Percentiles rank a stretch among this genome's conserved stretches.
Conservation (phyloP, 306 rosid species). For the Ceratonia siliqua region DNA sequence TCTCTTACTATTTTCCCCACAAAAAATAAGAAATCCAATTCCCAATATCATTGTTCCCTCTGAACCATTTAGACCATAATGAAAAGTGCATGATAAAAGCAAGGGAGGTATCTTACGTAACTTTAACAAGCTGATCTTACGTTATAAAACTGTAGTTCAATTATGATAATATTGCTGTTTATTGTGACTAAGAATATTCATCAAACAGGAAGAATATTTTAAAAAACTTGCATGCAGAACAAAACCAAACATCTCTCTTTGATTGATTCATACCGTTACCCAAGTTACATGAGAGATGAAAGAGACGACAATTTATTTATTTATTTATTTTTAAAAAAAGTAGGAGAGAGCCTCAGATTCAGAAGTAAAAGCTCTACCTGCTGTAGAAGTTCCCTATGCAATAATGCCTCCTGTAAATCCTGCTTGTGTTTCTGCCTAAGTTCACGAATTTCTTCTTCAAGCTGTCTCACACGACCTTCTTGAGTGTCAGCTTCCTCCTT, state of each 20-base stretch:
- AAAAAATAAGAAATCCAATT: not conserved
- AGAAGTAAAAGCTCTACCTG: constrained; percentile 62
- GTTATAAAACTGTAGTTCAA: not conserved
- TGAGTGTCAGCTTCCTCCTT: constrained; percentile 99
- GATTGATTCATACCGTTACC: constrained; percentile 20
- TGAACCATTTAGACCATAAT: constrained; percentile 14
- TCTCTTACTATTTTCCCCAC: not conserved
- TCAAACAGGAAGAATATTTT: not conserved
- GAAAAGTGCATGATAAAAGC: constrained; percentile 29
- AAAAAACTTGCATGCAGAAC: not conserved
- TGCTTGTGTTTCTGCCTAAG: constrained; percentile 86
- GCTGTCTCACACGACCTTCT: constrained; percentile 92
- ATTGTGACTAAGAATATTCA: not conserved
- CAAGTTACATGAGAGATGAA: constrained; percentile 7
- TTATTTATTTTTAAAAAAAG: not conserved
- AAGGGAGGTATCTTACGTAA: constrained; percentile 31
- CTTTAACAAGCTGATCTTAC: not conserved
- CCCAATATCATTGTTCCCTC: not conserved
- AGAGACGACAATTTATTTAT: constrained; percentile 15
- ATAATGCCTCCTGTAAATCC: constrained; percentile 84
- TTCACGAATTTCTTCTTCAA: constrained; percentile 81
- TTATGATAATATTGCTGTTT: not conserved
- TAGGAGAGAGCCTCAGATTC: constrained; percentile 23
- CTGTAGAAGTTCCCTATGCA: constrained; percentile 85
- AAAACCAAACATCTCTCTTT: constrained; percentile 10